A percentile compares a stretch with the other conserved stretches of the same genome.
Conservation (phyloP, 2,329 filamentous ascomycete genomes). For the Seiridium cupressi region DNA sequence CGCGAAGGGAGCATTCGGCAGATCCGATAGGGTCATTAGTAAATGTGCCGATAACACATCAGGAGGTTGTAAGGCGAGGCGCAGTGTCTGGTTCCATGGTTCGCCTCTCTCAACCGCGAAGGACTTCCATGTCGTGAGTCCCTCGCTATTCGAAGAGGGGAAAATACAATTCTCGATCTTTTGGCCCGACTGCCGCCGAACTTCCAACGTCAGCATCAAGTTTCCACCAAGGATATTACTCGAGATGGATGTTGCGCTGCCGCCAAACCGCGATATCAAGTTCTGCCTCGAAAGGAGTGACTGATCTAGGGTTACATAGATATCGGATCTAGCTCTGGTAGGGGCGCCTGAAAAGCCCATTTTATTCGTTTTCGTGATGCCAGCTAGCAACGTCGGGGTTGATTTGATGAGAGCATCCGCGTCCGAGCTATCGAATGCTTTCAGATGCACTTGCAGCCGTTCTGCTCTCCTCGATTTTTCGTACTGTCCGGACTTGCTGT, state of each 20-base stretch:
- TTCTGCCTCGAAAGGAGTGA: conserved; percentile 78
- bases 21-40: conserved; percentile 85
- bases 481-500: conserved; percentile 71
- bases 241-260: conserved; percentile 72
- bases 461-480: conserved; percentile 72
- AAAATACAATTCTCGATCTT: conserved; percentile 87
- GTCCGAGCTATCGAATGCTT: conserved; percentile 74
- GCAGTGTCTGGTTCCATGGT: conserved; percentile 84
- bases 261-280: conserved; percentile 61
- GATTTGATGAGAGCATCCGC: conserved; percentile 78
- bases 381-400: conserved; percentile 83
- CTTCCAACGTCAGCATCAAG: conserved; percentile 85
- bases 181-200: conserved; percentile 75
- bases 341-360: conserved; percentile 94
- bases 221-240: conserved; percentile 65
- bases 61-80: conserved; percentile 72
- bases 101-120: conserved; percentile 76
- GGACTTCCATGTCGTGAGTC: conserved; percentile 84
- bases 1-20: conserved; percentile 84
- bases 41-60: conserved; percentile 83
- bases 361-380: conserved; percentile 77
- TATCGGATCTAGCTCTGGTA: conserved; percentile 84
- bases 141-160: conserved; percentile 76
- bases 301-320: conserved; percentile 84
- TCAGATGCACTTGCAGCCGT: conserved; percentile 75